Conservation (phyloP, 306 rosid species). For the Cucurbita pepo region DNA sequence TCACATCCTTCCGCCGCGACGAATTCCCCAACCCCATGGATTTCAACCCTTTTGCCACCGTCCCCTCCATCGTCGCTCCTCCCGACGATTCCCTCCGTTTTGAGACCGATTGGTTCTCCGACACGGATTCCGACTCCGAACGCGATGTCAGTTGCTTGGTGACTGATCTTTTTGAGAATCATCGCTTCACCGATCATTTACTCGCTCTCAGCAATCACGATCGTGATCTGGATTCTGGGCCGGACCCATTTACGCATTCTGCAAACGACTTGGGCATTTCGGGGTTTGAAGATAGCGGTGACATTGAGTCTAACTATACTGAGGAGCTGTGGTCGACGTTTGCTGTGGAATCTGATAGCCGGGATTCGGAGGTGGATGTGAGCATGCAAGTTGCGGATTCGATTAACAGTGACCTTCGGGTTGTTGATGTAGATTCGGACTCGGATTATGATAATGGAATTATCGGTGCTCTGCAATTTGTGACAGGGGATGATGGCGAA, state of each 20-base stretch:
- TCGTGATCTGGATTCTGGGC: conserved; percentile 7
- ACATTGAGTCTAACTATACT: conserved; percentile 7
- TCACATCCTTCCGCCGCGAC: conserved; percentile 11
- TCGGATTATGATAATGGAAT: conserved; percentile 38
- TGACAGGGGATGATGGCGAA: conserved; percentile 10
- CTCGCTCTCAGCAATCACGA: not conserved
- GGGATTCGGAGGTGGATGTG: conserved; percentile 12
- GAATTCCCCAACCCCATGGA: conserved; percentile 4
- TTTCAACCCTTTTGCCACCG: conserved; percentile 19
- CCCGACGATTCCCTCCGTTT: conserved; percentile 17
- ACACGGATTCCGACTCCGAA: conserved; percentile 44
- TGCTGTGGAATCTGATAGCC: conserved; percentile 15
- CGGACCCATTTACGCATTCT: conserved; percentile 28
- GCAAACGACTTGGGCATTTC: conserved; percentile 14
- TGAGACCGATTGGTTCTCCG: conserved; percentile 27
- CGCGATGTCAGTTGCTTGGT: conserved; percentile 46
- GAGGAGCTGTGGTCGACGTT: conserved; percentile 19
- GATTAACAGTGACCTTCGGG: conserved; percentile 30
- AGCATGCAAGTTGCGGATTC: conserved; percentile 14
- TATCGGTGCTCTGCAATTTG: conserved; percentile 12
- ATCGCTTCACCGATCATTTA: conserved; percentile 11
- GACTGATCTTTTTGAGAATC: conserved; percentile 52
- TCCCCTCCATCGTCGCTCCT: conserved; percentile 21
- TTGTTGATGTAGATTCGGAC: conserved; percentile 44
- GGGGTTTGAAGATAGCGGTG: conserved; percentile 18